These are phyloP conservation scores for Acanthamoeba rhysodes DNA, from an alignment of 208 protist species.

Conservation along the genomic window DNA sequence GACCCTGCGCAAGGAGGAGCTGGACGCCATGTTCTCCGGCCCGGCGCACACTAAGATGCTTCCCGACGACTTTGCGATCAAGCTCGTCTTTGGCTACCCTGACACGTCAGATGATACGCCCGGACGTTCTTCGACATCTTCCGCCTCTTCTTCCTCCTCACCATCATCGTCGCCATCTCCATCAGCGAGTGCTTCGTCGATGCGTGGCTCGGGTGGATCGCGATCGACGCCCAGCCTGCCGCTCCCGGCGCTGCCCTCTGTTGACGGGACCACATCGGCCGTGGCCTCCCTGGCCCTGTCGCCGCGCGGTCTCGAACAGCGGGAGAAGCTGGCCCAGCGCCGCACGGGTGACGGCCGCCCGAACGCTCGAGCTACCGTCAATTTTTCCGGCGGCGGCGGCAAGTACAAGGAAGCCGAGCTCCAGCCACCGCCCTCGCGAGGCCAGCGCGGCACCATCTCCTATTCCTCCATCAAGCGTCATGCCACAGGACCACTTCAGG, in stretches of 20 bases:
- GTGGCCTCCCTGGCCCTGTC: constrained; percentile 5
- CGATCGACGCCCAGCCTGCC: constrained; percentile 13
- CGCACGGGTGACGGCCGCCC: not conserved
- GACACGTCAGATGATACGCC: not conserved
- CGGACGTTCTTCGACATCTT: not conserved
- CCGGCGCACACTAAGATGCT: constrained; percentile 64
- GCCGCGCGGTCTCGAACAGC: not conserved
- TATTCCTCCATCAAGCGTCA: not conserved
- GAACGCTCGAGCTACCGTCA: not conserved
- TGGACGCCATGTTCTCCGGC: constrained; percentile 69
- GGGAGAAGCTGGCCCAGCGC: not conserved
- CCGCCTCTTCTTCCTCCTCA: not conserved
- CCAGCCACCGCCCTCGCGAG: not conserved
- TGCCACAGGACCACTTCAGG: not conserved
- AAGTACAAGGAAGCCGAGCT: not conserved
- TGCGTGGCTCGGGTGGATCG: not conserved
- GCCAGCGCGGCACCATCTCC: not conserved
- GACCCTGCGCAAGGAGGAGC: constrained; percentile 57
- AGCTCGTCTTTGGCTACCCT: constrained; percentile 34
- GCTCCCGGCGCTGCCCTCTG: not conserved
- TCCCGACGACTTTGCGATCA: constrained; percentile 39
- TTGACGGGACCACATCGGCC: not conserved
- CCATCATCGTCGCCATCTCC: not conserved
- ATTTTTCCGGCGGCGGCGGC: not conserved
- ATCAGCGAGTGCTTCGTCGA: not conserved